Evolutionary conservation across 2,329 filamentous ascomycete genomes (phyloP), one percentile per base, ranked within the genome.

Genomic region (Cadophora sp.): DNA sequence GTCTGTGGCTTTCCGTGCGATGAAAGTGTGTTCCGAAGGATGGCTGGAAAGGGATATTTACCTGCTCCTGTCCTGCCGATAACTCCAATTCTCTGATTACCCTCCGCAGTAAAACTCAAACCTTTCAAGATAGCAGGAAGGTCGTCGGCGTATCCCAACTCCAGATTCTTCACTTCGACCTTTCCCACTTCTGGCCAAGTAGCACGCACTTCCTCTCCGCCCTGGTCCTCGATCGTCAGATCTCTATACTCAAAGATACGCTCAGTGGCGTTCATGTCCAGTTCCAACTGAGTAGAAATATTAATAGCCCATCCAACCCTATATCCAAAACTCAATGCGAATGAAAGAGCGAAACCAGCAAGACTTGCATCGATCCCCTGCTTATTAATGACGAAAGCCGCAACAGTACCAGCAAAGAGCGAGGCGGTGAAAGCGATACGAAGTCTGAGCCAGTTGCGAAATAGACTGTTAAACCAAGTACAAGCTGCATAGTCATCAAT

Each of bases 251-350:
- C 91, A 4, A 92, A 81, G 16, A 94, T 86, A 39, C 91, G 84
- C 78, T 94, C 91, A 0, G 89, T 87, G 0, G 91, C 86, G 73
- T 93, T 93, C 89, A 94, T 93, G 73, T 91, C 86, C 7, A 94
- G 80, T 75, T 95, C 91, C n/a, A 87, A 80, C 2, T 89, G 83
- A 39, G 93, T 83, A 0, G 86, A 83, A 84, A 85, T 89, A 56
- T 89, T 84, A 64, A 93, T 84, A 18, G 83, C 83, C 24, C 20
- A 39, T 41, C 33, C 33, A 24, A 58, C 36, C 4, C 36, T 39
- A 24, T 79, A 79, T 0, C 88, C 85, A 74, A 92, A 91, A 62
- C 90, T 86, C 47, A 94, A 80, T 0, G 90, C 86, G 77, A 94
- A 93, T 1, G 88, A 87, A 58, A 94, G 80, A 0, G 90, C 90